These are phyloP conservation scores for Euphorbia schlechtendalii DNA, from an alignment of 441 rosid species.

Conservation along the genomic window DNA sequence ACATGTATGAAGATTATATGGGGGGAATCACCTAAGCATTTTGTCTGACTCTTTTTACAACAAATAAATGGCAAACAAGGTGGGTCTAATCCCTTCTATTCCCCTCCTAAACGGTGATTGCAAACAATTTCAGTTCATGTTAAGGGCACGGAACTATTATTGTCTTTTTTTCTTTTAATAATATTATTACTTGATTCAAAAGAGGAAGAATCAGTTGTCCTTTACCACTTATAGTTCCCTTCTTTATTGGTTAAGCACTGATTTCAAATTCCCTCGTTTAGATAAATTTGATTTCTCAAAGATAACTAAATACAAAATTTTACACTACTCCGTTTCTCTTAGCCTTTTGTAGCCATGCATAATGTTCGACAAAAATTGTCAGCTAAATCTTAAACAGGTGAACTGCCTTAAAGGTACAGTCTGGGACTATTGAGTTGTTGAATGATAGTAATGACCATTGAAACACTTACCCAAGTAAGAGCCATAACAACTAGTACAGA, in stretches of 20 bases:
- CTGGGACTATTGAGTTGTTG: conserved; percentile 1
- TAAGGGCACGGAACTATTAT: background rate
- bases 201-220: background rate
- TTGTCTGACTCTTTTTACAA: background rate
- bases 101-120: background rate
- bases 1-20: background rate
- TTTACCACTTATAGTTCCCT: background rate
- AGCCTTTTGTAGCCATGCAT: background rate
- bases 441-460: conserved; percentile 5
- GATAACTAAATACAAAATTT: background rate
- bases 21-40: background rate
- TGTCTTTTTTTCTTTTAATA: background rate
- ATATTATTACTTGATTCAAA: background rate
- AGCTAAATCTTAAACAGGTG: background rate
- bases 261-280: background rate
- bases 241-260: background rate
- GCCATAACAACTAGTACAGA: conserved; percentile 90
- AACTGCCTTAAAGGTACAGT: conserved; percentile 1
- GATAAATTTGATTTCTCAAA: background rate
- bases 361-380: conserved; percentile 3
- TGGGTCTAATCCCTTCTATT: background rate
- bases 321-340: background rate
- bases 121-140: no score
- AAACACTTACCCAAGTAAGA: conserved; percentile 81
- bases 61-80: background rate